A percentile compares a stretch with the other conserved stretches of the same genome.
Conservation (phyloP, 495 filamentous ascomycete genomes). For the Tetracladium marchalianum region DNA sequence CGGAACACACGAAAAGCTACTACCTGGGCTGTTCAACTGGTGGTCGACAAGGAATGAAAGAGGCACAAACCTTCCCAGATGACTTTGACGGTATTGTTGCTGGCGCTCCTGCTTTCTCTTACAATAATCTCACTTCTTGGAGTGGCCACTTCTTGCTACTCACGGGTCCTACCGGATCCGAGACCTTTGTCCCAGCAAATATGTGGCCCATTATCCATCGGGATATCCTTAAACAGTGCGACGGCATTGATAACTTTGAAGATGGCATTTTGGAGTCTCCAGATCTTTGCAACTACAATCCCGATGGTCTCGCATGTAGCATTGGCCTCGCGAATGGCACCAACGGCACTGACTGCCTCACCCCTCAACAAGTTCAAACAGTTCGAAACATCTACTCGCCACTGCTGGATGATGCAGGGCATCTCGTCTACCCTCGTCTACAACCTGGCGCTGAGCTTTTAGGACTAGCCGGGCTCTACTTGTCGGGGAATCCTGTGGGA, state of each 20-base stretch:
- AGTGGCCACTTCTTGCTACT: conserved; percentile 26
- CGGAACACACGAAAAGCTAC: conserved; percentile 35
- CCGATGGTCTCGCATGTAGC: conserved; percentile 42
- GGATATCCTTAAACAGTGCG: conserved; percentile 47
- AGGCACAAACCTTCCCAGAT: conserved; percentile 40
- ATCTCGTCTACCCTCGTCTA: conserved; percentile 42
- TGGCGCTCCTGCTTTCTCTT: conserved; percentile 41
- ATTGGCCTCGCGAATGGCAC: conserved; percentile 21
- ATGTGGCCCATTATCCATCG: conserved; percentile 40
- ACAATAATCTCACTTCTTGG: conserved; percentile 35
- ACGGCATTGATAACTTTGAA: conserved; percentile 40
- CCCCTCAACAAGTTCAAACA: conserved; percentile 42
- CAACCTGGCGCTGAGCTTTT: conserved; percentile 25
- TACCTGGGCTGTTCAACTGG: conserved; percentile 49
- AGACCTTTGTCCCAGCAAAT: conserved; percentile 28
- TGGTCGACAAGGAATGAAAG: conserved; percentile 43
- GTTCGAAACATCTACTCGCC: conserved; percentile 38
- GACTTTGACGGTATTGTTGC: conserved; percentile 60
- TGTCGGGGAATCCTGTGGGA: too few species aligned
- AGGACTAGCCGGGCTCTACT: conserved; percentile 16
- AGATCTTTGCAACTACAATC: conserved; percentile 38
- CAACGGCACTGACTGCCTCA: conserved; percentile 39
- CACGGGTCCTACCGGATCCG: conserved; percentile 23
- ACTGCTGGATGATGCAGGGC: conserved; percentile 33
- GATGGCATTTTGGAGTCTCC: conserved; percentile 50